A percentile compares a stretch with the other conserved stretches of the same genome.
phyloP scores from a whole-genome alignment of 1,284 basidiomycete species.

The Trametes polyzona region DNA sequence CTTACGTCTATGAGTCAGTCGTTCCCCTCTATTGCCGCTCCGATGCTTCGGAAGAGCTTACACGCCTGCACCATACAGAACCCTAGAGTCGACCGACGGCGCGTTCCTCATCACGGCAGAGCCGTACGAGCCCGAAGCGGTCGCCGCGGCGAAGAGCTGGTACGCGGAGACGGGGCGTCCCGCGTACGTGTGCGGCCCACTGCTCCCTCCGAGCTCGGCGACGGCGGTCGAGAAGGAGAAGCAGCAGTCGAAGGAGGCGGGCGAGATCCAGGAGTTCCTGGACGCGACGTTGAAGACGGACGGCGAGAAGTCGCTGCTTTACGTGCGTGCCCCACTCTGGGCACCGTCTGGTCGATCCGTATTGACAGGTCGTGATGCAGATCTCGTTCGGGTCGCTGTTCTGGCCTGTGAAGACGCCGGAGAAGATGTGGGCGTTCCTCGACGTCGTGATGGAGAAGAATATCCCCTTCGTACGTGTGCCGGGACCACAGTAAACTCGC shows the following conservation, averaged over 20 bases:
- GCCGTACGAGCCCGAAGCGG: conserved; percentile 24
- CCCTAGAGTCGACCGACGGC: conserved; percentile 21
- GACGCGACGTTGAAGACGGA: conserved; percentile 16
- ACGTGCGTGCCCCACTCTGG: too few relatives aligned
- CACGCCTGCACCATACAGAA: conserved; percentile 8
- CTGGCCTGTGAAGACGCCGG: conserved; percentile 21
- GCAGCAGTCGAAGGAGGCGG: conserved; percentile 14
- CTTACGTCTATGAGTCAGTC: conserved; percentile 11
- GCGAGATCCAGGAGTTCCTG: conserved; percentile 26
- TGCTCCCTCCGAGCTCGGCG: conserved; percentile 11
- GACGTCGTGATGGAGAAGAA: conserved; percentile 30
- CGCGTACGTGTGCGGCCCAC: conserved; percentile 21
- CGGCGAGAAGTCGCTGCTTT: conserved; percentile 28
- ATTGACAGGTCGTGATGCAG: not conserved
- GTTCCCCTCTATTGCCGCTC: too few relatives aligned
- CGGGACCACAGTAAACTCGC: too few relatives aligned
- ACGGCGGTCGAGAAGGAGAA: conserved; percentile 17
- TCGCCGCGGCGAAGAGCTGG: conserved; percentile 19
- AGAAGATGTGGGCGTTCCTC: conserved; percentile 25
- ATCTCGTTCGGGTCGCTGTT: conserved; percentile 26
- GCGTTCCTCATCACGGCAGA: conserved; percentile 24
- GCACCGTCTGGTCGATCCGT: too few relatives aligned
- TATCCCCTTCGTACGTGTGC: conserved; percentile 28
- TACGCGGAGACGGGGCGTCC: conserved; percentile 20
- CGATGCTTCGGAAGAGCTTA: not conserved